Evolutionary conservation across 331 rosid genomes (phyloP), one percentile per base, ranked within the genome.

Genomic region (Stylosanthes scabra): DNA sequence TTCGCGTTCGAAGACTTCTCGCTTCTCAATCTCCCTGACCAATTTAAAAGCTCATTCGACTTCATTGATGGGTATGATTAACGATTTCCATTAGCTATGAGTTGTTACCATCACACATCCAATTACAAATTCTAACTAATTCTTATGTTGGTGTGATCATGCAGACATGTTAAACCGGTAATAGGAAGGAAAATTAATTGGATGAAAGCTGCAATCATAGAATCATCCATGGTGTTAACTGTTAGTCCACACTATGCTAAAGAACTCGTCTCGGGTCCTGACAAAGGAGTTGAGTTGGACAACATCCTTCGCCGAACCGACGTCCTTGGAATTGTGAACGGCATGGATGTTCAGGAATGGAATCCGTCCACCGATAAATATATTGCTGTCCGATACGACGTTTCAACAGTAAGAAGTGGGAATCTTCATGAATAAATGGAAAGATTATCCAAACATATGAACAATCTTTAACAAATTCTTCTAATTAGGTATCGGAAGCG

Each of bases 261-360:
- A 71, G 93, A 90, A 81, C 90, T 90, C 14, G 68, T 82, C 61
- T 86, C 93, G 6, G 69, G 86, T 1, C 65, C 74, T 7, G 96
- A 86, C 1, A 90, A 86, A 74, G 96, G 96, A 78, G 91, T 85
- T 0, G 93, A 88, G 46, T 78, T 90, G 83, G 90, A 88, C 71
- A 71, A 79, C 81, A 78, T 90, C 72, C 7, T 88, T 71, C 88
- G 87, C 51, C 82, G 57, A 83, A 13, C 75, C 5, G 68, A 83
- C 46, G 59, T 88, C 29, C 34, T 0, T 6, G 96, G 96, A 56
- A 86, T 90, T 63, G 87, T 88, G 31, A 90, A 90, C 68, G 96
- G 96, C 82, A 90, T 90, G 96, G 96, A 90, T 76, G 87, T 88
- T 71, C 96, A 90, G 59, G 96, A 90, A 59, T 88, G 96, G 96